phyloP scores from a whole-genome alignment of 345 rosid genomes.

The Abelmoschus esculentus region DNA sequence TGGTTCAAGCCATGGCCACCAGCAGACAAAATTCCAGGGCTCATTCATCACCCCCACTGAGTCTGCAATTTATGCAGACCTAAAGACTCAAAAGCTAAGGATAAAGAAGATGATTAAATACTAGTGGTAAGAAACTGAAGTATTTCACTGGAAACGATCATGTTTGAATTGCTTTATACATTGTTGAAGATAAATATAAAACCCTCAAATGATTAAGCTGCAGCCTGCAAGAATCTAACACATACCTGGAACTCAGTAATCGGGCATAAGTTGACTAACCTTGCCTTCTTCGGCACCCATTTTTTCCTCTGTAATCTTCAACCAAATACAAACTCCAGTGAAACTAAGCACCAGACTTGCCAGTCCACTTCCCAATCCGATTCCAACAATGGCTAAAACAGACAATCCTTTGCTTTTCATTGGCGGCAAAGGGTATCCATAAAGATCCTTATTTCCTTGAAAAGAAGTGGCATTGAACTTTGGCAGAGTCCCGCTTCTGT shows the following conservation, averaged over 20 bases:
- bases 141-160: neutral
- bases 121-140: neutral
- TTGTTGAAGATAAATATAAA: no score
- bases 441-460: slow-evolving; percentile 67
- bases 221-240: no score
- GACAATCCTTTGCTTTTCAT: slow-evolving; percentile 57
- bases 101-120: no score
- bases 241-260: no score
- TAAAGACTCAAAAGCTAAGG: no score
- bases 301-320: no score
- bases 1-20: neutral
- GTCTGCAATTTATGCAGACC: no score
- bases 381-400: slow-evolving; percentile 79
- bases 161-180: slow-evolving; percentile 12
- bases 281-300: no score
- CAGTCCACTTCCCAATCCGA: slow-evolving; percentile 91
- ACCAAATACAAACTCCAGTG: slow-evolving; percentile 53
- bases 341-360: slow-evolving; percentile 81
- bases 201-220: no score
- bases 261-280: no score
- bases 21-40: slow-evolving; percentile 13
- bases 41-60: neutral
- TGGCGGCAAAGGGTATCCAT: slow-evolving; percentile 79
- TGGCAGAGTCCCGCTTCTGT: no score
- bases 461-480: slow-evolving; percentile 37